Evolutionary conservation across 73 alveolate genomes (phyloP).

Genomic region (Stentor coeruleus): DNA sequence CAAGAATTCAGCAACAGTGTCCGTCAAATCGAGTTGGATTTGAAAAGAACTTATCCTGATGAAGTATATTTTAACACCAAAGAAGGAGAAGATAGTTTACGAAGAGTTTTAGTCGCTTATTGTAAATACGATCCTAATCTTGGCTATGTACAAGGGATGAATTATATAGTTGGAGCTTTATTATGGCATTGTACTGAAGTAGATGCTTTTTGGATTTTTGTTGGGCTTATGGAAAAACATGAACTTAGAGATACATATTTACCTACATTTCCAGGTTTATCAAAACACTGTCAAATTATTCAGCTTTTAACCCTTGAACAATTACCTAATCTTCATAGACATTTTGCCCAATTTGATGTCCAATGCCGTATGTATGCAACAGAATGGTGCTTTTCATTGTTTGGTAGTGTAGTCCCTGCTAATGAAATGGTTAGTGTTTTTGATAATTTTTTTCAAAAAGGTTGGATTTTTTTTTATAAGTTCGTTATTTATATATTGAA

Average conservation of each 20-base stretch:
- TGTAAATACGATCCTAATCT: constrained; percentile 45
- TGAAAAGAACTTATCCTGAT: constrained; percentile 7
- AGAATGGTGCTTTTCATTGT: constrained; percentile 53
- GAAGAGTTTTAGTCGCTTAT: constrained; percentile 41
- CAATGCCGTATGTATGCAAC: constrained; percentile 62
- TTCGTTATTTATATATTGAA: background rate
- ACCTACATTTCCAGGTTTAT: constrained; percentile 67
- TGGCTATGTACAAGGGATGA: constrained; percentile 90
- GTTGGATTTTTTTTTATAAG: constrained; percentile 1
- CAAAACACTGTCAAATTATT: constrained; percentile 51
- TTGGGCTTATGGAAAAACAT: constrained; percentile 67
- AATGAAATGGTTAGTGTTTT: constrained; percentile 14
- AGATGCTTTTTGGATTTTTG: constrained; percentile 82
- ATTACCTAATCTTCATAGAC: constrained; percentile 33
- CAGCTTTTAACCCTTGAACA: constrained; percentile 35
- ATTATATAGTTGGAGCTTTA: constrained; percentile 82
- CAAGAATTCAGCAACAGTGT: background rate
- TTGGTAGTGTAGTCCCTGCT: constrained; percentile 49
- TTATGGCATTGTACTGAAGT: constrained; percentile 68
- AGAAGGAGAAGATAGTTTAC: background rate
- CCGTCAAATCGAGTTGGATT: background rate
- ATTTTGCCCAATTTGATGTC: constrained; percentile 34
- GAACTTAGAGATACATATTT: constrained; percentile 58
- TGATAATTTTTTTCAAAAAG: constrained; percentile 8
- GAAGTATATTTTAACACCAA: background rate